phyloP scores from a whole-genome alignment of 768 basidiomycete genomes.

The Porpolomopsis calyptriformis region DNA sequence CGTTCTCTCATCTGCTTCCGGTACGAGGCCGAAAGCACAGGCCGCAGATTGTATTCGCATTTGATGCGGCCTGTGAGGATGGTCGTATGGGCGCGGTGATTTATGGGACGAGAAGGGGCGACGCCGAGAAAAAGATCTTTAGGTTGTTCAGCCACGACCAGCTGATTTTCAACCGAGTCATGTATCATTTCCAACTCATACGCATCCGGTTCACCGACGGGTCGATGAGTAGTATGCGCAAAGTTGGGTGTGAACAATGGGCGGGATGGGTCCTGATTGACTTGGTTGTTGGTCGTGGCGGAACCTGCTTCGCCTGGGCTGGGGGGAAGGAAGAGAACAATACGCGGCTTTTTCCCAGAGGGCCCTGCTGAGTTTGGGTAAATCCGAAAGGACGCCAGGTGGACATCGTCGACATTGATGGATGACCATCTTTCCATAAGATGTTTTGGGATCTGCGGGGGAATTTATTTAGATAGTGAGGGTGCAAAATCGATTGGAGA shows the following conservation, averaged over 20 bases:
- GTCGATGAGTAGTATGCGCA: constrained; percentile 24
- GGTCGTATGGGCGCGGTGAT: constrained; percentile 60
- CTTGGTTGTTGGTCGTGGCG: constrained; percentile 15
- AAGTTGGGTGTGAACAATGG: constrained; percentile 29
- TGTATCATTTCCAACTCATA: constrained; percentile 88
- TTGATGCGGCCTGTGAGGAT: constrained; percentile 73
- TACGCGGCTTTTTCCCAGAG: constrained; percentile 42
- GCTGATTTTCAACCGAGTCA: constrained; percentile 73
- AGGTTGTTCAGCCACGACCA: constrained; percentile 74
- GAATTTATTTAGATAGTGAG: no score
- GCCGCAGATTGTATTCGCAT: constrained; percentile 68
- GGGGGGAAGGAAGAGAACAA: constrained; percentile 57
- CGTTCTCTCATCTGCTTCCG: constrained; percentile 63
- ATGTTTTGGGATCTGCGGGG: constrained; percentile 66
- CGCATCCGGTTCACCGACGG: constrained; percentile 42
- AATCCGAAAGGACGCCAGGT: constrained; percentile 78
- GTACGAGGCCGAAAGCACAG: constrained; percentile 57
- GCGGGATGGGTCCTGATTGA: constrained; percentile 23
- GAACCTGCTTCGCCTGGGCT: constrained; percentile 4
- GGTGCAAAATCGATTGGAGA: no score
- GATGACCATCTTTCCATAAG: constrained; percentile 80
- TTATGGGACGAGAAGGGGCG: constrained; percentile 32
- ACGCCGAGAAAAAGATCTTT: constrained; percentile 40
- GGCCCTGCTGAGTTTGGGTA: constrained; percentile 52
- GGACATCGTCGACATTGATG: constrained; percentile 60